These are phyloP conservation scores for Colletotrichum gigasporum DNA, from an alignment of 2,329 filamentous ascomycete species.

Conservation along the genomic window DNA sequence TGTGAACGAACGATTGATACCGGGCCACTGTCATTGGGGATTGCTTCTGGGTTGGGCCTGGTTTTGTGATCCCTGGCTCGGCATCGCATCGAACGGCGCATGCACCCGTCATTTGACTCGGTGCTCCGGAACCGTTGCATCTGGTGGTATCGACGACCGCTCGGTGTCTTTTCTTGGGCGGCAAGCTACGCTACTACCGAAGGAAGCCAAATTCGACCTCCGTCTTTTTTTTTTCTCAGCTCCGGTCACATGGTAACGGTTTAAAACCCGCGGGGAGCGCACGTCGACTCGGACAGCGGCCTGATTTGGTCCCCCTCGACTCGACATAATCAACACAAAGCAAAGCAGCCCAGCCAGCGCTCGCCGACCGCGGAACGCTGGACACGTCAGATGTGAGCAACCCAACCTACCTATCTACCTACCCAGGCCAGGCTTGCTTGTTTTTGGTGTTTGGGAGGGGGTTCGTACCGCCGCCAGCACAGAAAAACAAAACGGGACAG, in stretches of 20 bases:
- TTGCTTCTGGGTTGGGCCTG: background rate
- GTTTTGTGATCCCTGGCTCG: background rate
- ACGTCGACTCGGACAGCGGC: background rate
- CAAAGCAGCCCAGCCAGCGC: no score
- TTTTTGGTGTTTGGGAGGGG: conserved; percentile 10
- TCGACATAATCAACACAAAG: background rate
- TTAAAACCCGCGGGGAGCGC: background rate
- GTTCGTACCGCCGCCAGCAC: conserved; percentile 26
- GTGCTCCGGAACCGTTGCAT: background rate
- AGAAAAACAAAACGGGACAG: background rate
- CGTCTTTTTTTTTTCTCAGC: background rate
- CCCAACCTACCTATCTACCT: no score
- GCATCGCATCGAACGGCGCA: background rate
- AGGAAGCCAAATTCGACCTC: background rate
- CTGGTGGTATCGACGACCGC: background rate
- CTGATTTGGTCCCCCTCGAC: background rate
- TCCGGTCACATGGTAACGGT: background rate
- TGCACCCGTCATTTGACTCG: background rate
- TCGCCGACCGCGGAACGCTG: background rate
- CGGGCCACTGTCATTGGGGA: background rate
- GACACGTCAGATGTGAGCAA: conserved; percentile 30
- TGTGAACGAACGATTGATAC: background rate
- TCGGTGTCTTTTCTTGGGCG: background rate
- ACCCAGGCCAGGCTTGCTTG: no score
- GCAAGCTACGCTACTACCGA: background rate